Percentiles rank a stretch among this genome's conserved stretches.
phyloP scores from a whole-genome alignment of 257 asterid genomes.

The Solanum ossicruentum region DNA sequence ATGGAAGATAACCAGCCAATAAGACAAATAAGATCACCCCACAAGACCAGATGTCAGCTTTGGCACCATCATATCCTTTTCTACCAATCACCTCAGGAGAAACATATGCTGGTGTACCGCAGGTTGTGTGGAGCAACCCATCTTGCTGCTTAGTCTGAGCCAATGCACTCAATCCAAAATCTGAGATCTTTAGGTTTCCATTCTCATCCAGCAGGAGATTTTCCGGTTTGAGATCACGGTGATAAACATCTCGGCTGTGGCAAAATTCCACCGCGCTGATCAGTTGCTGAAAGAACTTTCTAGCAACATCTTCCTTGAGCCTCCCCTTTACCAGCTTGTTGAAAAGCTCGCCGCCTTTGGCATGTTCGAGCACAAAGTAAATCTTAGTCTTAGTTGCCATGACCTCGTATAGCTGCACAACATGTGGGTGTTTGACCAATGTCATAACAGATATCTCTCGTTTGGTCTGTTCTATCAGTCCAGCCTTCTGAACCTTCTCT shows the following conservation, averaged over 20 bases:
- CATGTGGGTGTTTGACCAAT: conserved; percentile 41
- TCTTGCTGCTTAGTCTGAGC: conserved; percentile 41
- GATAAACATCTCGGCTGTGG: conserved; percentile 60
- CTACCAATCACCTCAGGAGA: conserved; percentile 64
- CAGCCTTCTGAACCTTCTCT: conserved; percentile 48
- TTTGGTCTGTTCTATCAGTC: conserved; percentile 56
- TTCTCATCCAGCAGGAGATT: conserved; percentile 61
- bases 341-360: conserved; percentile 83
- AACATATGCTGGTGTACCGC: conserved; percentile 81
- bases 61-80: conserved; percentile 61
- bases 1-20: conserved; percentile 64
- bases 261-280: conserved; percentile 48
- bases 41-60: conserved; percentile 77
- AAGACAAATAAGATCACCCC: conserved; percentile 66
- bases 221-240: conserved; percentile 74
- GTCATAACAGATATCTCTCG: conserved; percentile 66
- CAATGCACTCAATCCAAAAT: conserved; percentile 70
- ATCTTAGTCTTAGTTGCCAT: conserved; percentile 74
- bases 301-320: conserved; percentile 46
- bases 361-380: conserved; percentile 59
- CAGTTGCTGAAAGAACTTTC: conserved; percentile 61
- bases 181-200: conserved; percentile 58
- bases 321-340: conserved; percentile 53
- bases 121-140: conserved; percentile 72
- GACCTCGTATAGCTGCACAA: conserved; percentile 58